Evolutionary conservation across 345 rosid genomes (phyloP).

Genomic region (Eucalyptus coolabah): DNA sequence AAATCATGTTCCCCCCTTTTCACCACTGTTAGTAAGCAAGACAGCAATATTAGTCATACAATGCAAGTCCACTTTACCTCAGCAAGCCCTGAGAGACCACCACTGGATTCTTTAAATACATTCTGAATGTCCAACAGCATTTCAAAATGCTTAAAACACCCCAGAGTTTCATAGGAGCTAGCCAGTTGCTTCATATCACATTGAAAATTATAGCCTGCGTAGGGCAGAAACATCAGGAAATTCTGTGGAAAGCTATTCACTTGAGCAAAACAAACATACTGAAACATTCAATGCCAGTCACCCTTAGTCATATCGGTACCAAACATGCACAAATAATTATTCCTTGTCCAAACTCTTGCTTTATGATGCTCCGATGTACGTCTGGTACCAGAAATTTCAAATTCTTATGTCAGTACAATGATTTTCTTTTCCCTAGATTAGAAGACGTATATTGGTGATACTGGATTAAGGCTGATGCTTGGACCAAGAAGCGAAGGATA

Average conservation of each 20-base stretch:
- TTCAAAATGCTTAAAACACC: slow-evolving; percentile 75
- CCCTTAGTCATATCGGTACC: not conserved
- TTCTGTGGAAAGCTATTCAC: not conserved
- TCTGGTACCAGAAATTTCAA: not conserved
- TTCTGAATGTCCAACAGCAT: slow-evolving; percentile 79
- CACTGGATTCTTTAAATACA: slow-evolving; percentile 51
- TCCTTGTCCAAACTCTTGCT: not conserved
- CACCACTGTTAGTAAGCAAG: not conserved
- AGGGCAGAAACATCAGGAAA: not conserved
- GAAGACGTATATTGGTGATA: not conserved
- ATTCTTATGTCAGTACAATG: not conserved
- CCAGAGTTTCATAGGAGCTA: slow-evolving; percentile 52
- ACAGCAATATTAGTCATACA: not conserved
- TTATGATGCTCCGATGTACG: not conserved
- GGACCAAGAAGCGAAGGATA: not conserved
- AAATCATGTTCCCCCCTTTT: not conserved
- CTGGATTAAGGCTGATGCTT: not conserved
- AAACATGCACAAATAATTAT: not conserved
- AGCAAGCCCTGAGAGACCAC: slow-evolving; percentile 84
- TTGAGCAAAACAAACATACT: not conserved
- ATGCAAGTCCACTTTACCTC: slow-evolving; percentile 24
- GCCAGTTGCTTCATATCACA: slow-evolving; percentile 65
- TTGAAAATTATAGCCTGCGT: slow-evolving; percentile 78
- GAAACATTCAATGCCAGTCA: not conserved
- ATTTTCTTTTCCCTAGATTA: not conserved